phyloP scores from a whole-genome alignment of 192 early-diverging fungal species.

The Backusella mclennaniae region DNA sequence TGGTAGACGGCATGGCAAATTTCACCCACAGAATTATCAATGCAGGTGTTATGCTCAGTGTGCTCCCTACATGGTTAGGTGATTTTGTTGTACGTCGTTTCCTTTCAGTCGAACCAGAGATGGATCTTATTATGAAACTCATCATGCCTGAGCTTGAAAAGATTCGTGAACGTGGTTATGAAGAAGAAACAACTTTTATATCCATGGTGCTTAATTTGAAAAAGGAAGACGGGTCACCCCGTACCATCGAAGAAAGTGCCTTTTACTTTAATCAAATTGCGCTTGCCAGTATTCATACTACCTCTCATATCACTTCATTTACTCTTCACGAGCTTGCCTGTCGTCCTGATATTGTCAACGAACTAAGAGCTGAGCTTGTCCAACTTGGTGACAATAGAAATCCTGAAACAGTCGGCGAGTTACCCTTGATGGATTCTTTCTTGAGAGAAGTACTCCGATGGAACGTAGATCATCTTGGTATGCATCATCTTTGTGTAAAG shows the following conservation, averaged over 20 bases:
- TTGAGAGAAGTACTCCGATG: constrained; percentile 16
- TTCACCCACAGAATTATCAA: constrained; percentile 21
- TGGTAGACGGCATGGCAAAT: constrained; percentile 18
- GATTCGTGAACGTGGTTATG: not conserved
- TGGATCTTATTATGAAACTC: constrained; percentile 23
- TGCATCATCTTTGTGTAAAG: constrained; percentile 15
- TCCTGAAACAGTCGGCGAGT: not conserved
- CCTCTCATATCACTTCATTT: constrained; percentile 13
- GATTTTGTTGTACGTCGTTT: constrained; percentile 11
- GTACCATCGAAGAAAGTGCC: constrained; percentile 18
- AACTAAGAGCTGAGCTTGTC: constrained; percentile 7
- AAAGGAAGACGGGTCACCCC: constrained; percentile 4
- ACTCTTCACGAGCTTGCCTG: constrained; percentile 19
- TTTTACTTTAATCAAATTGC: constrained; percentile 19
- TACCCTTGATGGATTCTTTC: constrained; percentile 28
- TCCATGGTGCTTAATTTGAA: constrained; percentile 16
- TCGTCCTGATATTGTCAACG: constrained; percentile 16
- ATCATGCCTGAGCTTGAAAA: constrained; percentile 13
- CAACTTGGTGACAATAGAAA: not conserved
- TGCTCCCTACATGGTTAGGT: constrained; percentile 9
- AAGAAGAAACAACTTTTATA: not conserved
- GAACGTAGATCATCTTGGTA: constrained; percentile 16
- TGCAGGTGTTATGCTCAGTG: constrained; percentile 1
- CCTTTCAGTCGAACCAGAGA: constrained; percentile 11
- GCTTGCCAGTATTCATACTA: constrained; percentile 32